phyloP scores from a whole-genome alignment of 2,329 filamentous ascomycete species.

The Apiospora phragmitis region DNA sequence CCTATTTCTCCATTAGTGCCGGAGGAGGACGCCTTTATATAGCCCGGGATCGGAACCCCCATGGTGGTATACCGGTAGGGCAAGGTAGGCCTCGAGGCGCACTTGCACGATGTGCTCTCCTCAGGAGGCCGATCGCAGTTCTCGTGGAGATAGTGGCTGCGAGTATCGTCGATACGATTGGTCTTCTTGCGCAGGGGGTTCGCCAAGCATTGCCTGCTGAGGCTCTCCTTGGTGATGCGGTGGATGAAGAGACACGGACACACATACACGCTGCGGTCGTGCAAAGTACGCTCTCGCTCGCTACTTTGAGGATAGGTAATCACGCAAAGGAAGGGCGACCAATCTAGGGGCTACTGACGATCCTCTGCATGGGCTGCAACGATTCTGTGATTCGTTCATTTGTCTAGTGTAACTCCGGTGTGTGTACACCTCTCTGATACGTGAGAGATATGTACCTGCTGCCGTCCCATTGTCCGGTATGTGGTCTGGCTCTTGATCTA shows the following conservation, averaged over 20 bases:
- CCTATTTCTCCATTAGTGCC: not conserved
- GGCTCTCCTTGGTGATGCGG: not conserved
- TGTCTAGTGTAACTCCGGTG: constrained; percentile 4
- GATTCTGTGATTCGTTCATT: constrained; percentile 1
- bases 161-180: not conserved
- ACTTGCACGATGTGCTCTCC: not conserved
- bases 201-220: constrained; percentile 6
- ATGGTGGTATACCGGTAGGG: not conserved
- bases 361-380: not conserved
- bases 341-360: not conserved
- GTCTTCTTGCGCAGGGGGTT: not conserved
- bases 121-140: constrained; percentile 3
- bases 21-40: not conserved
- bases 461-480: not conserved
- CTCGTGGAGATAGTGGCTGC: not conserved
- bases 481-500: not conserved
- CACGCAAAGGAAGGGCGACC: not conserved
- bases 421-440: not conserved
- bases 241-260: not conserved
- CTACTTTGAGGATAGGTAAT: not conserved
- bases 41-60: not conserved
- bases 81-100: not conserved
- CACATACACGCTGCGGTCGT: not conserved
- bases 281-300: constrained; percentile 1
- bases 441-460: not conserved